phyloP scores from a whole-genome alignment of 2,329 filamentous ascomycete genomes.

The Curvularia eragrostidis region DNA sequence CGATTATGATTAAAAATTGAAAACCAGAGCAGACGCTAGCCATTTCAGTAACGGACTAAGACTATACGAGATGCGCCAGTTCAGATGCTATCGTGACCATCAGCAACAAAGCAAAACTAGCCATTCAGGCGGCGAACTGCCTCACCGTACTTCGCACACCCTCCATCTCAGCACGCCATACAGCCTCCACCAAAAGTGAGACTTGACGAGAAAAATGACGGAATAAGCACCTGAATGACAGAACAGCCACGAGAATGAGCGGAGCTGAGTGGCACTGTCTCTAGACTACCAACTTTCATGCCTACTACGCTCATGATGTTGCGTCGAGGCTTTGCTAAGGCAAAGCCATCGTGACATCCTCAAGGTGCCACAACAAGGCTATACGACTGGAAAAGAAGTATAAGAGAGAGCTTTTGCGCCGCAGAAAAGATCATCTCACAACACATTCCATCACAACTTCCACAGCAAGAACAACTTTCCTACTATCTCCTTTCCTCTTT shows the following conservation, averaged over 20 bases:
- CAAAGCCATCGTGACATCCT: not conserved
- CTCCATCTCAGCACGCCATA: not conserved
- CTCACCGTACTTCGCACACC: not conserved
- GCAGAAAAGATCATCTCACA: not conserved
- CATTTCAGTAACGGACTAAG: not conserved
- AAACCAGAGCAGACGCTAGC: not conserved
- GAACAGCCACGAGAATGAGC: not conserved
- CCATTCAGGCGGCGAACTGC: not conserved
- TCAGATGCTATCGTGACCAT: not conserved
- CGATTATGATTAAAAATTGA: conserved; percentile 5
- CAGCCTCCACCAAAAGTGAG: conserved; percentile 10
- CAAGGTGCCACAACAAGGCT: not conserved
- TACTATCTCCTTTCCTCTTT: conserved; percentile 2
- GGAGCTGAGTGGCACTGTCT: conserved; percentile 1
- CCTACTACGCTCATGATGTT: not conserved
- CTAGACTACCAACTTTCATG: not conserved
- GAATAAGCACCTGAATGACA: not conserved
- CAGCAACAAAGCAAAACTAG: not conserved
- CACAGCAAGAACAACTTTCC: conserved; percentile 9
- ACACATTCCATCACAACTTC: conserved; percentile 3
- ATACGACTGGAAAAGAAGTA: not conserved
- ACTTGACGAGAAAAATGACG: conserved; percentile 4
- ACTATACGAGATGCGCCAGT: not conserved
- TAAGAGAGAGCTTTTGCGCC: conserved; percentile 3
- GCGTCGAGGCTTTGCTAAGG: conserved; percentile 7